These are phyloP conservation scores for Hypoxylon cercidicola DNA, from an alignment of 495 filamentous ascomycete species.

Conservation along the genomic window DNA sequence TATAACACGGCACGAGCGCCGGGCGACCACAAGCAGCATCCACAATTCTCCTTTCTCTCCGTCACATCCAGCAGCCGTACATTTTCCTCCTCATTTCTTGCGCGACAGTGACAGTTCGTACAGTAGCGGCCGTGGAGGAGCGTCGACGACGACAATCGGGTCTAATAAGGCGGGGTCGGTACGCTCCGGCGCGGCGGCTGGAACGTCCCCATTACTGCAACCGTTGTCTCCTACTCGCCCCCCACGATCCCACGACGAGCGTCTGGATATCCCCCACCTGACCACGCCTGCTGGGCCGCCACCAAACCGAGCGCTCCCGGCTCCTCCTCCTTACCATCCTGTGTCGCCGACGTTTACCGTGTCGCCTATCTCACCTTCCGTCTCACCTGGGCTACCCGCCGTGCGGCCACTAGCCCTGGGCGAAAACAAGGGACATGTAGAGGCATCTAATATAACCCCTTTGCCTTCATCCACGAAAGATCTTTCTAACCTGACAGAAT, in stretches of 20 bases:
- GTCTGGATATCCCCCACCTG: constrained; percentile 46
- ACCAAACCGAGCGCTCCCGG: constrained; percentile 44
- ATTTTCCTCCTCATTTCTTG: constrained; percentile 29
- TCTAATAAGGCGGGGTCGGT: constrained; percentile 34
- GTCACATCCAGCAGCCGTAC: constrained; percentile 25
- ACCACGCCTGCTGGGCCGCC: constrained; percentile 48
- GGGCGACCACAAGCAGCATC: constrained; percentile 19
- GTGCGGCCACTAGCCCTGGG: neutral
- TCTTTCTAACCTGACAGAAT: constrained; percentile 35
- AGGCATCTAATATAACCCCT: neutral
- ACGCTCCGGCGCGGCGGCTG: constrained; percentile 14
- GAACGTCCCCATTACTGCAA: constrained; percentile 7
- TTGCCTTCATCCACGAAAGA: constrained; percentile 33
- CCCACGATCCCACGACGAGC: constrained; percentile 45
- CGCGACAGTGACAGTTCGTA: constrained; percentile 40
- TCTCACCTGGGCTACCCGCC: constrained; percentile 2
- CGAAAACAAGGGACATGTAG: constrained; percentile 1
- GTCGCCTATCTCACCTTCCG: constrained; percentile 28
- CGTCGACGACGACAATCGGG: constrained; percentile 20
- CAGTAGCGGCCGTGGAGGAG: constrained; percentile 28
- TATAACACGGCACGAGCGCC: constrained; percentile 44
- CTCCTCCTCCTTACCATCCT: constrained; percentile 39
- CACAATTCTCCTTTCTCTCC: constrained; percentile 18
- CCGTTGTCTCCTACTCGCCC: constrained; percentile 44
- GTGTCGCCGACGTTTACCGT: constrained; percentile 40